A percentile compares a stretch with the other conserved stretches of the same genome.
Evolutionary conservation across 768 basidiomycete species (phyloP).

Genomic region (Lentinus brumalis): DNA sequence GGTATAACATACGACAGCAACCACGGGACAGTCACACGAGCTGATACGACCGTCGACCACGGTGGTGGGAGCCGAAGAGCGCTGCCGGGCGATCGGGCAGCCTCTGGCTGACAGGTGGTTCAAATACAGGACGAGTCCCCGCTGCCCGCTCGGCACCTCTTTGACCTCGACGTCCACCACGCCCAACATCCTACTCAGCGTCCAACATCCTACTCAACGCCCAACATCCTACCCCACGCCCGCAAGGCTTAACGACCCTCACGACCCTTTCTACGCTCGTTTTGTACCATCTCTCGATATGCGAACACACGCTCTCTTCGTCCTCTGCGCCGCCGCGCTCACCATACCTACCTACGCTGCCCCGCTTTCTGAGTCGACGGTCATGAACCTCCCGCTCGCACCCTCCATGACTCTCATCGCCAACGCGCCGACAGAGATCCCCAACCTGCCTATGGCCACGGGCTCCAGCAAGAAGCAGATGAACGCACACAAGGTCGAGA

Average conservation of each 20-base stretch:
- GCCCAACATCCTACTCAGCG: constrained; percentile 7
- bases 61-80: neutral
- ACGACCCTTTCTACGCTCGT: constrained; percentile 11
- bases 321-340: constrained; percentile 12
- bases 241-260: constrained; percentile 14
- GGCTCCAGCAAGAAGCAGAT: neutral
- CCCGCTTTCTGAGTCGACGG: constrained; percentile 12
- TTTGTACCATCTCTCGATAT: constrained; percentile 13
- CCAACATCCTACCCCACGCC: constrained; percentile 13
- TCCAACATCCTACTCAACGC: constrained; percentile 12
- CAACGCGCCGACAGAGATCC: constrained; percentile 16
- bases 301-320: constrained; percentile 17
- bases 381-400: constrained; percentile 9
- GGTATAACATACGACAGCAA: too few relatives aligned
- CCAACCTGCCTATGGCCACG: constrained; percentile 10
- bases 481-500: neutral
- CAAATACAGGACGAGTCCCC: neutral
- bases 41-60: too few relatives aligned
- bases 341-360: constrained; percentile 18
- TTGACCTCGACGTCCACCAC: constrained; percentile 7
- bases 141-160: neutral
- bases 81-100: too few relatives aligned
- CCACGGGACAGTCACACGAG: too few relatives aligned
- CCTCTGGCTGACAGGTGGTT: neutral
- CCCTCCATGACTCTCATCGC: constrained; percentile 13